Conservation (phyloP, 2,329 filamentous ascomycete genomes). For the Pestalotiopsis fici region DNA sequence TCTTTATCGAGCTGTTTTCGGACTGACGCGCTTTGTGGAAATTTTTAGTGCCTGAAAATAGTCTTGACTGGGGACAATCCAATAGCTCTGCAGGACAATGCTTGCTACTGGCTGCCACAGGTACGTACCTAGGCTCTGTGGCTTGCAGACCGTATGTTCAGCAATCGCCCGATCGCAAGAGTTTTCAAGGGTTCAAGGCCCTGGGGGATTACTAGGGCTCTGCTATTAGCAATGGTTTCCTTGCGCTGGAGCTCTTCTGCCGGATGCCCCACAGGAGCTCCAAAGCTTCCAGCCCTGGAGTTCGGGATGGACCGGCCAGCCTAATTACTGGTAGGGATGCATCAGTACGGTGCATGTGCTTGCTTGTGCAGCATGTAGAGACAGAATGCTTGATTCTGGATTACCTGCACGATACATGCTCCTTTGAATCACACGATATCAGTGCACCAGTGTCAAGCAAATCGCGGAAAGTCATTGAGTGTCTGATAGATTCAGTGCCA, state of each 20-base stretch:
- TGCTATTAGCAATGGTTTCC: not conserved
- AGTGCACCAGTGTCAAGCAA: too few relatives aligned
- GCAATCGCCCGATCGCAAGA: not conserved
- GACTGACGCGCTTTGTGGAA: slow-evolving; percentile 6
- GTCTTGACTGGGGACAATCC: not conserved
- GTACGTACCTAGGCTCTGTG: not conserved
- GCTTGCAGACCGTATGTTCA: not conserved
- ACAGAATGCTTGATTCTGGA: too few relatives aligned
- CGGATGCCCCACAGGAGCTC: not conserved
- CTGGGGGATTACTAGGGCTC: not conserved
- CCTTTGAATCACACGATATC: too few relatives aligned
- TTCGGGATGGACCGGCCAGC: too few relatives aligned
- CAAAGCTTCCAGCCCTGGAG: not conserved
- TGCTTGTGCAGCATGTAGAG: too few relatives aligned
- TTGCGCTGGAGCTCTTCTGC: not conserved
- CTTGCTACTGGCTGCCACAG: not conserved
- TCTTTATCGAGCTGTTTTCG: slow-evolving; percentile 6
- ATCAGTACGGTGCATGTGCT: too few relatives aligned
- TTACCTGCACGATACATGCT: too few relatives aligned
- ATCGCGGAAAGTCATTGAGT: too few relatives aligned
- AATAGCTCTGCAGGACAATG: not conserved
- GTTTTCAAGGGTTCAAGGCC: not conserved
- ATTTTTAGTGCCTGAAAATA: slow-evolving; percentile 7
- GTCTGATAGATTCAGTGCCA: too few relatives aligned
- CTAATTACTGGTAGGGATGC: too few relatives aligned